Conservation (phyloP, 2,329 filamentous ascomycete species). For the Leptographium radiaticola region DNA sequence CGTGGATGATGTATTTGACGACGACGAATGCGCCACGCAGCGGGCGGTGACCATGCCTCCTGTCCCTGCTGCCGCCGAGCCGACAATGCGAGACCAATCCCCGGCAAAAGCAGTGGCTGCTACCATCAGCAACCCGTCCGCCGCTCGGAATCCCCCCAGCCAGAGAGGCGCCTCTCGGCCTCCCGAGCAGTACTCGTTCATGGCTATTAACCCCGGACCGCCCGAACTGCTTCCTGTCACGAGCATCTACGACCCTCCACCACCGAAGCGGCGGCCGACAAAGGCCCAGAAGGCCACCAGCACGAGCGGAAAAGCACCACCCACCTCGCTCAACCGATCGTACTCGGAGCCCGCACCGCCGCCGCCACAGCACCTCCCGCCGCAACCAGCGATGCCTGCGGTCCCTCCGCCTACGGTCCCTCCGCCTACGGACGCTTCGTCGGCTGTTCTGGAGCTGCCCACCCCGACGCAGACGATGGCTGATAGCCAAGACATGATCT, state of each 20-base stretch:
- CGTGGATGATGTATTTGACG: constrained; percentile 54
- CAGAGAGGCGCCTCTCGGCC: constrained; percentile 14
- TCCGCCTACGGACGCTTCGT: neutral
- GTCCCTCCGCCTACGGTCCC: neutral
- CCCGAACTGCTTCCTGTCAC: constrained; percentile 28
- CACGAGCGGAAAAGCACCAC: neutral
- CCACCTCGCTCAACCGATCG: constrained; percentile 8
- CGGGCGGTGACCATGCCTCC: constrained; percentile 2
- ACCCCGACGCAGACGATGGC: neutral
- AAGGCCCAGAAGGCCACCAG: constrained; percentile 3
- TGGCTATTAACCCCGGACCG: constrained; percentile 29
- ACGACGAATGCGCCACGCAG: constrained; percentile 28
- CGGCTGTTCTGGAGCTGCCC: neutral
- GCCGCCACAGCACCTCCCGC: neutral
- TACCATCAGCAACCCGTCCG: neutral
- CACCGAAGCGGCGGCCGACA: constrained; percentile 2
- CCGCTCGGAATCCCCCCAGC: constrained; percentile 10
- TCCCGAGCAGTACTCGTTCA: constrained; percentile 21
- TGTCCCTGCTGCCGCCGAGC: neutral
- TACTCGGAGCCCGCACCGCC: constrained; percentile 8
- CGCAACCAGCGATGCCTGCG: neutral
- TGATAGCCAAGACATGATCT: neutral
- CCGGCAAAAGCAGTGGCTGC: neutral
- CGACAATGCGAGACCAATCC: neutral
- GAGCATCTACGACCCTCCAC: constrained; percentile 26